These are phyloP conservation scores for Pachyrhizus erosus DNA, from an alignment of 306 rosid species.

Conservation along the genomic window DNA sequence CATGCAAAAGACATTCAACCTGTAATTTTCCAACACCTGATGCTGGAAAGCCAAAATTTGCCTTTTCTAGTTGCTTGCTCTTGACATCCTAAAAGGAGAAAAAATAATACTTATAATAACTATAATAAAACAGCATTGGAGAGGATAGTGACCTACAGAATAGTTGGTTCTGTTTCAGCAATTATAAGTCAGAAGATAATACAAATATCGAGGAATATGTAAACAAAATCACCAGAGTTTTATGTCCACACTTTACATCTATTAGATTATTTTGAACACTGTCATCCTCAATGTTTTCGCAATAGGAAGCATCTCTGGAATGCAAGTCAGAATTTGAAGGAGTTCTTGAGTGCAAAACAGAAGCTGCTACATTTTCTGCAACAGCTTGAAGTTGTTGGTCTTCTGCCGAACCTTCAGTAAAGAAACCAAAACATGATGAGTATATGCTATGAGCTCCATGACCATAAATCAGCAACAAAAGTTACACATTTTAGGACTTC, in stretches of 20 bases:
- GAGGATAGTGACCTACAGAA: not conserved
- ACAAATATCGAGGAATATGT: conserved; percentile 4
- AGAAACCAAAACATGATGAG: conserved; percentile 36
- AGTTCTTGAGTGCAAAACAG: conserved; percentile 66
- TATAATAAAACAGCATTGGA: not conserved
- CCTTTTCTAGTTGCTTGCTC: conserved; percentile 57
- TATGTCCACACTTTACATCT: conserved; percentile 42
- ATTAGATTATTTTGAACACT: conserved; percentile 45
- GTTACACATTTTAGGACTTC: conserved; percentile 1
- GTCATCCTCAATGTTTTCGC: conserved; percentile 46
- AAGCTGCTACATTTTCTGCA: conserved; percentile 92
- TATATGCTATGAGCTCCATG: conserved; percentile 18
- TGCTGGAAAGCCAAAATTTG: conserved; percentile 68
- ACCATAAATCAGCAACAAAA: conserved; percentile 22
- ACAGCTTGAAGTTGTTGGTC: conserved; percentile 94
- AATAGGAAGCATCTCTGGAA: conserved; percentile 47
- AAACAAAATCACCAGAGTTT: conserved; percentile 54
- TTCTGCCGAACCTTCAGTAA: conserved; percentile 62
- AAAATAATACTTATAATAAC: not conserved
- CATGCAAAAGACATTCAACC: conserved; percentile 53
- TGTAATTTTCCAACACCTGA: conserved; percentile 78
- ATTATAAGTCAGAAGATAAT: not conserved
- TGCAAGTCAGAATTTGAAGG: conserved; percentile 56
- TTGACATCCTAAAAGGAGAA: conserved; percentile 60
- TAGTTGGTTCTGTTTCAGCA: conserved; percentile 8